A percentile compares a stretch with the other conserved stretches of the same genome.
Evolutionary conservation across 73 alveolate species (phyloP).

Genomic region (Symbiodinium natans): DNA sequence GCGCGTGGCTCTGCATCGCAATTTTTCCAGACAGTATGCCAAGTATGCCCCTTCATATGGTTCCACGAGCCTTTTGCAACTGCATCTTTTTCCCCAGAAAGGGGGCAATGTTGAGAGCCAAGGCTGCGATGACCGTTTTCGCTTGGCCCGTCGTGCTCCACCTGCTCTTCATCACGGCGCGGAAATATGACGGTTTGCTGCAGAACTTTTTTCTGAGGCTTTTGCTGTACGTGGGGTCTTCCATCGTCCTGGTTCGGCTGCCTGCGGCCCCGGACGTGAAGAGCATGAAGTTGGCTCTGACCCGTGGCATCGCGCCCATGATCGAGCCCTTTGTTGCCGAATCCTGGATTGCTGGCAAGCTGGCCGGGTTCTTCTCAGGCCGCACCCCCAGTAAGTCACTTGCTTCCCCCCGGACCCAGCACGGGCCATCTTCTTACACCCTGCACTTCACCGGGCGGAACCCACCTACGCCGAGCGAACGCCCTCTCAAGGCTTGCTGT

Average conservation of each 20-base stretch:
- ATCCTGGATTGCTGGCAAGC: neutral
- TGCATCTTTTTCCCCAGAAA: no score
- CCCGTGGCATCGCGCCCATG: neutral
- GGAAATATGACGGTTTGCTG: neutral
- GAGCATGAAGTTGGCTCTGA: neutral
- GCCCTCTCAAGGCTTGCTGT: neutral
- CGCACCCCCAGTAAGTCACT: no score
- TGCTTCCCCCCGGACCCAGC: no score
- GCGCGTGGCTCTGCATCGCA: no score
- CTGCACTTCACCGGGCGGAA: no score
- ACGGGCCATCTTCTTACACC: no score
- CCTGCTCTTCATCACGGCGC: neutral
- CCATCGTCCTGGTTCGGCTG: neutral
- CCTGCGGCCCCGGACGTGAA: neutral
- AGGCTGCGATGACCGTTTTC: neutral
- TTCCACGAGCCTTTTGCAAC: no score
- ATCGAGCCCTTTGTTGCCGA: neutral
- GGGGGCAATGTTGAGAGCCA: neutral
- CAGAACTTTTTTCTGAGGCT: neutral
- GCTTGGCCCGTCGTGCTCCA: neutral
- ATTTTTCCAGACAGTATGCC: no score
- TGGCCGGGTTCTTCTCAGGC: conserved; percentile 2
- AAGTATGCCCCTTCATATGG: no score
- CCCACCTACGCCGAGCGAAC: neutral
- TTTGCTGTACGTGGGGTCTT: neutral